Percentiles rank a stretch among this genome's conserved stretches.
phyloP scores from a whole-genome alignment of 2,329 filamentous ascomycete genomes.

The Atkinsonella texensis region DNA sequence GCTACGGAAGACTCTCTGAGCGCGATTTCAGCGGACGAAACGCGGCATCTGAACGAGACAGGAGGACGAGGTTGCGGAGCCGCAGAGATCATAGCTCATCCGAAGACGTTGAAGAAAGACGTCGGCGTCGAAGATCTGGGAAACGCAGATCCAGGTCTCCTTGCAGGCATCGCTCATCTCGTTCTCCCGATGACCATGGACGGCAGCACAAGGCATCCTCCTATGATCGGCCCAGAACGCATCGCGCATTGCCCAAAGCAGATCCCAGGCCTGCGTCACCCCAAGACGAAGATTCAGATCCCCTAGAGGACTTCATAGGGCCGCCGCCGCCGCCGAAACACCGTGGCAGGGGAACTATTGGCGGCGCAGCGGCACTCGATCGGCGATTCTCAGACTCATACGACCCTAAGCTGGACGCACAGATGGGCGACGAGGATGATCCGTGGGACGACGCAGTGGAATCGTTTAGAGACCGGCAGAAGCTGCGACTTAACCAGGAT shows the following conservation, averaged over 20 bases:
- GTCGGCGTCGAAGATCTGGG: slow-evolving; percentile 8
- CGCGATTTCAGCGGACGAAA: slow-evolving; percentile 10
- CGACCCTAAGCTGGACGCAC: slow-evolving; percentile 44
- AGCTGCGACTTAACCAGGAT: slow-evolving; percentile 63
- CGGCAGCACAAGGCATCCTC: slow-evolving; percentile 23
- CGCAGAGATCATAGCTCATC: not conserved
- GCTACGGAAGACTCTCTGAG: slow-evolving; percentile 15
- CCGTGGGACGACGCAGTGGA: slow-evolving; percentile 74
- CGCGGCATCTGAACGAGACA: slow-evolving; percentile 5
- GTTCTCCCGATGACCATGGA: slow-evolving; percentile 19
- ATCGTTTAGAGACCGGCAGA: slow-evolving; percentile 65
- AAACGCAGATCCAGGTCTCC: slow-evolving; percentile 15
- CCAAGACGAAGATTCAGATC: slow-evolving; percentile 43
- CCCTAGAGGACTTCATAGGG: slow-evolving; percentile 64
- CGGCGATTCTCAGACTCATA: slow-evolving; percentile 62
- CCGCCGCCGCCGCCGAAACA: slow-evolving; percentile 46
- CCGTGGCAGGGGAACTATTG: slow-evolving; percentile 58
- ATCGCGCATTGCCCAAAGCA: not conserved
- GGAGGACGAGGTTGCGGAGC: not conserved
- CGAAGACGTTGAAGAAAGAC: not conserved
- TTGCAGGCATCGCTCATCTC: slow-evolving; percentile 16
- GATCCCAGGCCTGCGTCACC: not conserved
- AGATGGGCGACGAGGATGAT: slow-evolving; percentile 38
- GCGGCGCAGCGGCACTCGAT: slow-evolving; percentile 58
- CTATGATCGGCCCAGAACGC: not conserved